Conservation (phyloP, 352 stramenopile species). For the Pythium utonaiense region DNA sequence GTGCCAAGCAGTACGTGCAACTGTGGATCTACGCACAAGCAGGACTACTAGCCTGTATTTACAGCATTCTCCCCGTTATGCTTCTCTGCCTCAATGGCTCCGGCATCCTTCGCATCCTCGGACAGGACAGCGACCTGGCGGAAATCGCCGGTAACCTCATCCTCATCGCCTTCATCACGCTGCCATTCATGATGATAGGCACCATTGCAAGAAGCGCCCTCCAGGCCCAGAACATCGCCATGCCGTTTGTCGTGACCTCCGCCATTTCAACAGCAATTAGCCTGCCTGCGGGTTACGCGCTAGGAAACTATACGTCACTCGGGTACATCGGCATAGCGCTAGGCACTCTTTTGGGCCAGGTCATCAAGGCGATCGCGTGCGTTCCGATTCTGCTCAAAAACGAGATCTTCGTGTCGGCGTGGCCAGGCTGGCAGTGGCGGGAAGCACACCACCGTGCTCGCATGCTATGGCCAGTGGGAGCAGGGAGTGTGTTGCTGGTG, state of each 20-base stretch:
- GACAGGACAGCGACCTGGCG: slow-evolving; percentile 31
- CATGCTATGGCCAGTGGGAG: slow-evolving; percentile 22
- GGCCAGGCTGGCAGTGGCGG: slow-evolving; percentile 27
- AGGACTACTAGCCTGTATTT: slow-evolving; percentile 25
- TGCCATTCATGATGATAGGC: slow-evolving; percentile 32
- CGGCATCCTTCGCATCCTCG: slow-evolving; percentile 26
- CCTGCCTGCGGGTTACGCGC: slow-evolving; percentile 22
- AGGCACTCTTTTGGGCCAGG: slow-evolving; percentile 22
- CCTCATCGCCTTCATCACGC: slow-evolving; percentile 11
- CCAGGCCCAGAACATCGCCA: slow-evolving; percentile 41
- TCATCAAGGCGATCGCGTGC: slow-evolving; percentile 29
- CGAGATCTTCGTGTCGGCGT: slow-evolving; percentile 22
- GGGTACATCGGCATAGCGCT: slow-evolving; percentile 36
- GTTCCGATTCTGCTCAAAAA: slow-evolving; percentile 32
- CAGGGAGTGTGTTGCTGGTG: slow-evolving; percentile 46
- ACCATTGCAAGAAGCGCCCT: slow-evolving; percentile 32
- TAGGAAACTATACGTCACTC: slow-evolving; percentile 39
- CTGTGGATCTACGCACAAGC: slow-evolving; percentile 45
- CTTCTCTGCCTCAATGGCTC: slow-evolving; percentile 22
- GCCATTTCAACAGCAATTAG: slow-evolving; percentile 22
- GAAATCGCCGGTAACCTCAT: slow-evolving; percentile 26
- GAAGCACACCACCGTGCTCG: slow-evolving; percentile 11
- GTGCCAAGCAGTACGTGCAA: slow-evolving; percentile 30
- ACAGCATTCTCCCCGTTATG: slow-evolving; percentile 16
- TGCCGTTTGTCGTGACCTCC: slow-evolving; percentile 27